phyloP scores from a whole-genome alignment of 371 early-diverging fungal species.

The Chytridium lagenaria region DNA sequence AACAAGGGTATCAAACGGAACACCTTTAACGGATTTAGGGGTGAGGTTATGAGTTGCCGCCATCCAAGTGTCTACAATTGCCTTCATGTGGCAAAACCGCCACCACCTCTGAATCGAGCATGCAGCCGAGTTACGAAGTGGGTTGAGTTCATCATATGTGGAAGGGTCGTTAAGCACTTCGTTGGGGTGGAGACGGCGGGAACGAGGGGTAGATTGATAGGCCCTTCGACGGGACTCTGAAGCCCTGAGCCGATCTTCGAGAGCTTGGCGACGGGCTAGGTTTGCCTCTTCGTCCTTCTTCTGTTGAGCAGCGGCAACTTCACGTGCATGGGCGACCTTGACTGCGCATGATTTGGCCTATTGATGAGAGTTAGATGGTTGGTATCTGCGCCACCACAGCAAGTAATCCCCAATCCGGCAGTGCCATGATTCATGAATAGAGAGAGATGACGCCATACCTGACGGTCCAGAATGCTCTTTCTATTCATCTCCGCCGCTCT shows the following conservation, averaged over 20 bases:
- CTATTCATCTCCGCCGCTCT: constrained; percentile 43
- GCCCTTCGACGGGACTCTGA: constrained; percentile 39
- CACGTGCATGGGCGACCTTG: constrained; percentile 44
- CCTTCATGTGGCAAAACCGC: constrained; percentile 25
- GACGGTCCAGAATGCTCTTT: constrained; percentile 33
- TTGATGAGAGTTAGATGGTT: neutral
- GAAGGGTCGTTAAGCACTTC: constrained; percentile 22
- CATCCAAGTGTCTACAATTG: neutral
- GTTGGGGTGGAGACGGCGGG: constrained; percentile 39
- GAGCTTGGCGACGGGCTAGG: constrained; percentile 30
- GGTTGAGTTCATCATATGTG: constrained; percentile 23
- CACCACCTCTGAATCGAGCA: constrained; percentile 51
- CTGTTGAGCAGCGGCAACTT: constrained; percentile 43
- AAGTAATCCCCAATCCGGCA: no score
- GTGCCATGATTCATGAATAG: no score
- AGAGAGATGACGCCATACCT: constrained; percentile 20
- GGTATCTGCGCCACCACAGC: no score
- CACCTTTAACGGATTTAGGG: constrained; percentile 8
- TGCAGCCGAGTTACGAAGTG: constrained; percentile 40
- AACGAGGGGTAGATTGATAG: constrained; percentile 48
- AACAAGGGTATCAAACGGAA: constrained; percentile 45
- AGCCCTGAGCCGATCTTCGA: constrained; percentile 45
- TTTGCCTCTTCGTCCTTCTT: constrained; percentile 26
- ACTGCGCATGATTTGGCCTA: constrained; percentile 35
- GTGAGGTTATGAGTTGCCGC: neutral